A percentile compares a stretch with the other conserved stretches of the same genome.
Evolutionary conservation across 805 yeast genomes (phyloP).

Genomic region (Spathaspora gorwiae): DNA sequence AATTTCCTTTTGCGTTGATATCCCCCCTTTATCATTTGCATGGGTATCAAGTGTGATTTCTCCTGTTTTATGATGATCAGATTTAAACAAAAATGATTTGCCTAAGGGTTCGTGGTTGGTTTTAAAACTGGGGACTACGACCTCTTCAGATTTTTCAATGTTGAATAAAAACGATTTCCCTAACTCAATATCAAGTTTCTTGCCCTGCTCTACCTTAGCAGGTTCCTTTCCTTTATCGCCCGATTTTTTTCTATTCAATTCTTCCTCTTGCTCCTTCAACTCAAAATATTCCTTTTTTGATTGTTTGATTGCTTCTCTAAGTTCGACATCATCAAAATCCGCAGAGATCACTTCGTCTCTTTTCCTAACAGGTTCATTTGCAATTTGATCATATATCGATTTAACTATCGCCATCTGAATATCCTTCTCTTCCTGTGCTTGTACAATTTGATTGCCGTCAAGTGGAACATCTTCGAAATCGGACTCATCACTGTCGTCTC

Average conservation of each 20-base stretch:
- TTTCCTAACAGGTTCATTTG: slow-evolving; percentile 5
- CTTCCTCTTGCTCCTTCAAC: slow-evolving; percentile 22
- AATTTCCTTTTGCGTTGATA: background rate
- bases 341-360: slow-evolving; percentile 1
- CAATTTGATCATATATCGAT: slow-evolving; percentile 32
- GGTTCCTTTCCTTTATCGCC: background rate
- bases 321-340: slow-evolving; percentile 29
- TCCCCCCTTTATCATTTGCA: background rate
- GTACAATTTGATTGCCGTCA: slow-evolving; percentile 19
- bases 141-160: background rate
- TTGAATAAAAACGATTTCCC: slow-evolving; percentile 19
- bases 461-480: slow-evolving; percentile 63
- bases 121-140: slow-evolving; percentile 1
- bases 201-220: background rate
- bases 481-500: slow-evolving; percentile 10
- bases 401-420: slow-evolving; percentile 27
- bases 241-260: slow-evolving; percentile 2
- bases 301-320: slow-evolving; percentile 44
- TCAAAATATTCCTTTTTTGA: slow-evolving; percentile 40
- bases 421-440: slow-evolving; percentile 24
- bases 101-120: background rate
- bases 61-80: slow-evolving; percentile 4
- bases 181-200: slow-evolving; percentile 9
- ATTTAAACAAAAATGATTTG: slow-evolving; percentile 4
- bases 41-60: background rate